These are phyloP conservation scores for Naematelia encephala DNA, from an alignment of 768 basidiomycete genomes.

Conservation along the genomic window DNA sequence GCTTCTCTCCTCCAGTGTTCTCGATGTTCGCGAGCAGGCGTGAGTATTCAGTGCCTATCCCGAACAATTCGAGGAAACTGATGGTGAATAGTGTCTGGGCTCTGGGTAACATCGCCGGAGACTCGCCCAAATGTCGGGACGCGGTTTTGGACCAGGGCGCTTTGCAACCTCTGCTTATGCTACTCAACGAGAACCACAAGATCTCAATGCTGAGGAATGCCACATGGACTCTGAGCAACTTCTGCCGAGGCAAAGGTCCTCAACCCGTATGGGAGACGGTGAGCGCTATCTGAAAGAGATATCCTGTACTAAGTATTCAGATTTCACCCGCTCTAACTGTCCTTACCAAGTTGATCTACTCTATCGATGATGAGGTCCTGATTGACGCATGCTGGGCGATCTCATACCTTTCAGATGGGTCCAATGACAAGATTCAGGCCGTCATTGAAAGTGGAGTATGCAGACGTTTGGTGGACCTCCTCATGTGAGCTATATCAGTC, in stretches of 20 bases:
- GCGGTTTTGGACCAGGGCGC: slow-evolving; percentile 93
- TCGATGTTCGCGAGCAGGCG: slow-evolving; percentile 98
- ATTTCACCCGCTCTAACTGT: slow-evolving; percentile 96
- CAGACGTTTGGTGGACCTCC: slow-evolving; percentile 90
- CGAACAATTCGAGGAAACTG: background rate
- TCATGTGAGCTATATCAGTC: slow-evolving; percentile 59
- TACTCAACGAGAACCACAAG: slow-evolving; percentile 93
- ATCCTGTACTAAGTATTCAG: slow-evolving; percentile 52
- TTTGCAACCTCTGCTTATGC: slow-evolving; percentile 78
- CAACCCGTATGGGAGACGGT: slow-evolving; percentile 98
- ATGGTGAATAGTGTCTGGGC: slow-evolving; percentile 72
- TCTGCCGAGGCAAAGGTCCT: slow-evolving; percentile 95
- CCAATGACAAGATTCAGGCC: slow-evolving; percentile 99
- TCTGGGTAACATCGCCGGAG: slow-evolving; percentile 97
- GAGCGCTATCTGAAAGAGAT: slow-evolving; percentile 39
- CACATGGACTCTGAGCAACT: slow-evolving; percentile 99
- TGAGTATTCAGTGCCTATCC: slow-evolving; percentile 20
- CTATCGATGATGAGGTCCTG: slow-evolving; percentile 95
- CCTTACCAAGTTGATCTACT: slow-evolving; percentile 96
- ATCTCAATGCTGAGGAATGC: slow-evolving; percentile 95
- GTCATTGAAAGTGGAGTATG: slow-evolving; percentile 98
- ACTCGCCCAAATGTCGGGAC: slow-evolving; percentile 95
- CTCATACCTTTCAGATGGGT: slow-evolving; percentile 97
- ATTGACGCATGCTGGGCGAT: slow-evolving; percentile 99
- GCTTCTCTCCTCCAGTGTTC: slow-evolving; percentile 83